A percentile compares a stretch with the other conserved stretches of the same genome.
Evolutionary conservation across 2,329 filamentous ascomycete genomes (phyloP).

Genomic region (Phaeomoniella chlamydospora): DNA sequence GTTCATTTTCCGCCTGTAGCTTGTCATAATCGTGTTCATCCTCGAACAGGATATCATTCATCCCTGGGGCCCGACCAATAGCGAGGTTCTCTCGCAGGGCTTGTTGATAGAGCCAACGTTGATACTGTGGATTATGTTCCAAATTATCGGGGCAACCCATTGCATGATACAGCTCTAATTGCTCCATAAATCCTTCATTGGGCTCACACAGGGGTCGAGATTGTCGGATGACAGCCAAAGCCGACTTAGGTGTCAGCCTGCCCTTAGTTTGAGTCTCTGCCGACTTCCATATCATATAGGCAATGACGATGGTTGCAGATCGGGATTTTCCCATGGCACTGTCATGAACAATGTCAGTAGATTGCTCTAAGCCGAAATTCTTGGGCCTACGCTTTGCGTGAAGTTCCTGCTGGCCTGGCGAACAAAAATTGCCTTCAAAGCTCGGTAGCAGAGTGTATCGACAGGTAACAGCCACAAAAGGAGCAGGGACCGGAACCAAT

Average conservation of each 20-base stretch:
- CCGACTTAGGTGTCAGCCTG: constrained; percentile 40
- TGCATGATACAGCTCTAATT: constrained; percentile 72
- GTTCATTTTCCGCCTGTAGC: constrained; percentile 13
- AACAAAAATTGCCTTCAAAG: too few species aligned
- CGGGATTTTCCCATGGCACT: constrained; percentile 96
- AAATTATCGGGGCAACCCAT: constrained; percentile 62
- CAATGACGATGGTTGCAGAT: constrained; percentile 69
- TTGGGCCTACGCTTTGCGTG: too few species aligned
- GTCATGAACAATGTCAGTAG: too few species aligned
- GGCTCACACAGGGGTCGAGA: constrained; percentile 70
- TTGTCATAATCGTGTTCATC: constrained; percentile 28
- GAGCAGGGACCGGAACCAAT: too few species aligned
- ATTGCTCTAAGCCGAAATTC: too few species aligned
- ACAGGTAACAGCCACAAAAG: too few species aligned
- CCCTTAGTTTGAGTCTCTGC: constrained; percentile 22
- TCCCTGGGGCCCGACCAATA: constrained; percentile 63
- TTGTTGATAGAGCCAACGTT: constrained; percentile 58
- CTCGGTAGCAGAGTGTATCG: too few species aligned
- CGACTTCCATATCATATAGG: constrained; percentile 52
- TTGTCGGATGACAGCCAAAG: constrained; percentile 55
- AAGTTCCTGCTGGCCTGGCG: too few species aligned
- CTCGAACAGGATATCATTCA: constrained; percentile 62
- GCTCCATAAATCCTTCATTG: constrained; percentile 81
- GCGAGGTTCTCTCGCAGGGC: constrained; percentile 54
- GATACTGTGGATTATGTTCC: constrained; percentile 54